Evolutionary conservation across 352 stramenopile species (phyloP).

Genomic region (Stramenopiles sp.): DNA sequence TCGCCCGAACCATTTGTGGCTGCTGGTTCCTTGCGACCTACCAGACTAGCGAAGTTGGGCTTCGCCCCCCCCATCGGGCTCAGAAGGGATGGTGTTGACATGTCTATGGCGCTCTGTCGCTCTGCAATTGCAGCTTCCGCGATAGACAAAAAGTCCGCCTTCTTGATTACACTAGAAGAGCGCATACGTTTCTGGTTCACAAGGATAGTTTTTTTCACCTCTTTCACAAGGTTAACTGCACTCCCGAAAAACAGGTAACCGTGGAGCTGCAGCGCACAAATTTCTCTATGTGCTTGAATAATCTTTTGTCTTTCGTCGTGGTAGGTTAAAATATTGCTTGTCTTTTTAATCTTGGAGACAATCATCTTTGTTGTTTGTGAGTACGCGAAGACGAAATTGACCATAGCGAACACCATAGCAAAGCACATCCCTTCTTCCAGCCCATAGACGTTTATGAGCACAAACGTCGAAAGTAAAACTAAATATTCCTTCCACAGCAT

Average conservation of each 20-base stretch:
- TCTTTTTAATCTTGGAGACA: neutral
- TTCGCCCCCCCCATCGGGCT: neutral
- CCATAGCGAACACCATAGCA: constrained; percentile 54
- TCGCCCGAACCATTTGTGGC: too few relatives aligned
- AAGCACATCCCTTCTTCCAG: constrained; percentile 85
- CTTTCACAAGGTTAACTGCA: constrained; percentile 57
- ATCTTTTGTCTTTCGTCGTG: neutral
- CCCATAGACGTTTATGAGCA: constrained; percentile 71
- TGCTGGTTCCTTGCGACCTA: too few relatives aligned
- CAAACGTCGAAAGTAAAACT: constrained; percentile 73
- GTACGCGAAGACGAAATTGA: constrained; percentile 23
- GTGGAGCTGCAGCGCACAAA: constrained; percentile 54
- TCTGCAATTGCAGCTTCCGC: constrained; percentile 36
- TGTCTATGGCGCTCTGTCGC: constrained; percentile 38
- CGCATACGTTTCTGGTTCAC: constrained; percentile 19
- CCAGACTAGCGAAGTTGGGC: neutral
- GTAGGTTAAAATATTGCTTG: neutral
- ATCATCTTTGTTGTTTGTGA: neutral
- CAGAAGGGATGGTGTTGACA: too few relatives aligned
- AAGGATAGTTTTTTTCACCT: constrained; percentile 47
- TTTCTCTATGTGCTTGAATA: constrained; percentile 31
- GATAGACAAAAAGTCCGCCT: neutral
- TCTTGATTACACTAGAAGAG: constrained; percentile 16
- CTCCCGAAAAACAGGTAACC: constrained; percentile 64
- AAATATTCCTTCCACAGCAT: constrained; percentile 53